phyloP scores from a whole-genome alignment of 2,329 filamentous ascomycete genomes.

The Aspergillus ruber region DNA sequence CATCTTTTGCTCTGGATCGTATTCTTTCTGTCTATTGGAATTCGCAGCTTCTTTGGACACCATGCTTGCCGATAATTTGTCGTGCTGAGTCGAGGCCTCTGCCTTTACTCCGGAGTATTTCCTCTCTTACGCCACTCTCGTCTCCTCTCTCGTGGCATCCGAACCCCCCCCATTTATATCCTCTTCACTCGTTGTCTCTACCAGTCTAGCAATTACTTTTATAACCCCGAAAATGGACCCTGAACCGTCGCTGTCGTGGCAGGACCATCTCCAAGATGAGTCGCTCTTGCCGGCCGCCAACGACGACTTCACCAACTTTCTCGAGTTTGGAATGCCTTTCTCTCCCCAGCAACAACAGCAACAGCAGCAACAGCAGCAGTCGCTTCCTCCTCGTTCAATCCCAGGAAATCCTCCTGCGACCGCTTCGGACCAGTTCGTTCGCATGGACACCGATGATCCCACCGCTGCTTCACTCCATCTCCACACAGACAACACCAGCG shows the following conservation, averaged over 20 bases:
- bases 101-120: no score
- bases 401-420: constrained; percentile 16
- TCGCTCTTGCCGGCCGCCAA: constrained; percentile 35
- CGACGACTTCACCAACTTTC: constrained; percentile 45
- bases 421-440: constrained; percentile 17
- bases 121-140: no score
- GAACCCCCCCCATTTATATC: no score
- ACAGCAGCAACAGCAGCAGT: constrained; percentile 18
- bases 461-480: constrained; percentile 25
- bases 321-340: constrained; percentile 44
- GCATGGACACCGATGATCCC: constrained; percentile 22
- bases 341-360: constrained; percentile 12
- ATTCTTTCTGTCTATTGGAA: no score
- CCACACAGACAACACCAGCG: constrained; percentile 8
- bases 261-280: constrained; percentile 33
- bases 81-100: no score
- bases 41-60: no score
- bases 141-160: no score
- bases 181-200: no score
- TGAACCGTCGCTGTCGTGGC: constrained; percentile 34
- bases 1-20: no score
- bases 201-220: no score
- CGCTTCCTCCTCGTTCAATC: constrained; percentile 25
- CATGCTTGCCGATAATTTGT: no score
- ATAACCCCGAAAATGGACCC: constrained; percentile 28